Percentiles rank a stretch among this genome's conserved stretches.
These are phyloP conservation scores for Talinum fruticosum DNA, from an alignment of 148 eudicot genomes.

Conservation along the genomic window DNA sequence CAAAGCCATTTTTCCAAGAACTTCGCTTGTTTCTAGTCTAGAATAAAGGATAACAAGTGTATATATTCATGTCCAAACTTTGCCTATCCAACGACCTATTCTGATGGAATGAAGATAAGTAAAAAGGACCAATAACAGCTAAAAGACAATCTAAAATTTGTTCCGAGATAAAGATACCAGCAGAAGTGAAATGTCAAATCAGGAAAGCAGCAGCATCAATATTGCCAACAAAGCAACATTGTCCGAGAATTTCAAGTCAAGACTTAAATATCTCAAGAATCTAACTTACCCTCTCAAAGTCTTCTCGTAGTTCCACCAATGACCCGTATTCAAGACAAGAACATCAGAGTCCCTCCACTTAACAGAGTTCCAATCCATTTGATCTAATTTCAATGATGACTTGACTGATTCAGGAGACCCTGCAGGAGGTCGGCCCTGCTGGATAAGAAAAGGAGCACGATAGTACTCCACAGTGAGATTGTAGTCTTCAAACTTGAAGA, in stretches of 20 bases:
- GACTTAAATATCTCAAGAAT: neutral
- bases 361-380: conserved; percentile 74
- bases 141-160: no score
- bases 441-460: conserved; percentile 82
- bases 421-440: conserved; percentile 70
- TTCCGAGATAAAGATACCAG: neutral
- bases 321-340: conserved; percentile 76
- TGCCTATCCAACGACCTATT: no score
- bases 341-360: conserved; percentile 79
- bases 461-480: conserved; percentile 89
- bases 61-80: no score
- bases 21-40: no score
- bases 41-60: no score
- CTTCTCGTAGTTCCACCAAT: conserved; percentile 99
- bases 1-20: no score
- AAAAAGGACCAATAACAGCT: no score
- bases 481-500: conserved; percentile 68
- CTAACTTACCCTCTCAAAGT: conserved; percentile 66
- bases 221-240: neutral
- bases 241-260: neutral
- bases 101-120: no score
- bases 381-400: conserved; percentile 64
- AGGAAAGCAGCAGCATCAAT: neutral
- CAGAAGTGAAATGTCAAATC: neutral
- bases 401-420: conserved; percentile 39